Conservation (phyloP, 108 stramenopile genomes). For the Craspedostauros australis region DNA sequence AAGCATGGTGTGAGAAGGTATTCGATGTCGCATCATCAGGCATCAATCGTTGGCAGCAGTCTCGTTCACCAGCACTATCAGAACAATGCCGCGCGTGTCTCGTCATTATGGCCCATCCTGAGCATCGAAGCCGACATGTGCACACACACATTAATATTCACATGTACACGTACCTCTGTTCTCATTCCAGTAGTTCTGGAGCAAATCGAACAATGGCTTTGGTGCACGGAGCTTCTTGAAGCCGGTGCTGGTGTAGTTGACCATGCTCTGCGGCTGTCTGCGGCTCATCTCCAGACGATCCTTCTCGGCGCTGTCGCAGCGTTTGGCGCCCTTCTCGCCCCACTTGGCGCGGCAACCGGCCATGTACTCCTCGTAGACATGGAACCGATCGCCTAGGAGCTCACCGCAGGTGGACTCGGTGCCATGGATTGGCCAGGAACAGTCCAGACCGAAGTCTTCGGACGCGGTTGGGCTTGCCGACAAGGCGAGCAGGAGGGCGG, state of each 20-base stretch:
- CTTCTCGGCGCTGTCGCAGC: conserved; percentile 55
- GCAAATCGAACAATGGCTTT: conserved; percentile 40
- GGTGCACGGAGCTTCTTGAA: conserved; percentile 72
- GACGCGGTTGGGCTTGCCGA: no score
- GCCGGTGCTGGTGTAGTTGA: conserved; percentile 52
- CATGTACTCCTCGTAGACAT: conserved; percentile 72
- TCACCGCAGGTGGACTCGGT: conserved; percentile 33
- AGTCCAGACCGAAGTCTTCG: conserved; percentile 77
- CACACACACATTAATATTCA: conserved; percentile 47
- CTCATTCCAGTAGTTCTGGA: conserved; percentile 56
- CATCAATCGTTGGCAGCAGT: no score
- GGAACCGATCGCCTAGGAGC: conserved; percentile 34
- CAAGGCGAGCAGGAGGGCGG: no score
- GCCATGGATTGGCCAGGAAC: conserved; percentile 77
- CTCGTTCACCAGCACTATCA: no score
- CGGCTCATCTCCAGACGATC: conserved; percentile 67
- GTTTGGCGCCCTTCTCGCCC: conserved; percentile 17
- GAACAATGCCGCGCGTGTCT: no score
- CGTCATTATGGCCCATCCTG: no score
- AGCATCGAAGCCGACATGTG: no score
- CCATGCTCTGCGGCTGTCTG: conserved; percentile 75
- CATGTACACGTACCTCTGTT: conserved; percentile 32
- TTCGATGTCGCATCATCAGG: no score
- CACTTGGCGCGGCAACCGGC: conserved; percentile 66
- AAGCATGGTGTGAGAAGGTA: no score